Base-by-base conservation (phyloP, 805 yeast genomes). In the Ogataea paradorogensis region DNA sequence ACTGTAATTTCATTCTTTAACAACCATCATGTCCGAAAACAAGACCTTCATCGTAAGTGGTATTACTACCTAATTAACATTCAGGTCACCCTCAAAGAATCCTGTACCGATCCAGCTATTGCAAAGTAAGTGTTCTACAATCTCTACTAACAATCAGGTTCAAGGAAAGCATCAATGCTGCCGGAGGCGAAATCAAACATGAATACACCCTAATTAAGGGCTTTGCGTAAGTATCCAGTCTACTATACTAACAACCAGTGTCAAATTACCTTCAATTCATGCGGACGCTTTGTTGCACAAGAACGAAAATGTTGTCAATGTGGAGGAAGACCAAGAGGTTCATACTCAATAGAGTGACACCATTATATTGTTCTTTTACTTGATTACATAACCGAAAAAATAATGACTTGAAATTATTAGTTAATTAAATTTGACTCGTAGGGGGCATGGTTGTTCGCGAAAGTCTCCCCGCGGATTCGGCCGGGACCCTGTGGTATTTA, bases 251-350 rank as follows among this genome's bases (percentile, higher is more conserved):
- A 28, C 15, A 23, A 7, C 9, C 13, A 58, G 62, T 35, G 71
- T 75, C 42, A 75, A 76, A 52, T 61, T 83, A 46, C 88, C 89
- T 30, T 61, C 67, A 5, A 43, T 70, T 46, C 82, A 76, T 49
- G 66, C 74, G 25, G 57, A 61, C 15, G 48, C 75, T n/a, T 22
- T 39, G 1, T 58, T 82, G 50, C 59, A 66, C 47, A 53, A 59
- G 29, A 71, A 76, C 53, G 74, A 73, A 21, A 71, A 69, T 34
- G 80, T 83, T 49, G 73, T 75, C 33, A 62, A 70, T 28, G 66
- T 82, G 47, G 90, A 83, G 60, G 87, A 78, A 57, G 90, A 83
- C 58, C 65, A 73, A 55, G 84, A 77, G 54, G 87, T 82, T 29
- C 69, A 70, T 50, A 74, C 70, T 9, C 43, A 31, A 28, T 38